Percentiles rank a stretch among this genome's conserved stretches.
These are phyloP conservation scores for Letharia lupina DNA, from an alignment of 495 filamentous ascomycete genomes.

Conservation along the genomic window DNA sequence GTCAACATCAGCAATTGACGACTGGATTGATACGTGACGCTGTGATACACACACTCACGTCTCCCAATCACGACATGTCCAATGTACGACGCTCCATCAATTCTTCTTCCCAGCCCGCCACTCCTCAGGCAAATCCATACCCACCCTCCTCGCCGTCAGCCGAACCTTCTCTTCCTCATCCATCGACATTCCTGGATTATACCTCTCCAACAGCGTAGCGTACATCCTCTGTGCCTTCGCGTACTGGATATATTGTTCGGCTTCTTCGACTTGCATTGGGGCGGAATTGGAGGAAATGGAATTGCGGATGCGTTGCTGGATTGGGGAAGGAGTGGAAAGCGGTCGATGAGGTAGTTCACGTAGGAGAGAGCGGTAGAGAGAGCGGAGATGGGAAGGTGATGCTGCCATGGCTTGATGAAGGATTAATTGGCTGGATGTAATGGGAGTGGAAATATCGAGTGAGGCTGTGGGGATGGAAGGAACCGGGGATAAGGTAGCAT, in stretches of 20 bases:
- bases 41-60: neutral
- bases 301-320: slow-evolving; percentile 38
- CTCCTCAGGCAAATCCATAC: slow-evolving; percentile 71
- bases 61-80: no score
- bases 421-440: neutral
- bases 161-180: slow-evolving; percentile 76
- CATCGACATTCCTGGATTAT: slow-evolving; percentile 84
- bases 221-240: slow-evolving; percentile 76
- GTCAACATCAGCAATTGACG: neutral
- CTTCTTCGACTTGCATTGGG: slow-evolving; percentile 43
- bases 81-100: neutral
- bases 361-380: slow-evolving; percentile 82
- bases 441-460: neutral
- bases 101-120: slow-evolving; percentile 24
- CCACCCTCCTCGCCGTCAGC: slow-evolving; percentile 77
- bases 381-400: slow-evolving; percentile 47
- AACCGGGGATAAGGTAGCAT: neutral
- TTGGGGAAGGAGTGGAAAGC: slow-evolving; percentile 41
- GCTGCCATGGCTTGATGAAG: slow-evolving; percentile 18
- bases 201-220: slow-evolving; percentile 69
- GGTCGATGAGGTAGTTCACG: slow-evolving; percentile 76
- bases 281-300: slow-evolving; percentile 46
- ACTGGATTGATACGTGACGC: neutral
- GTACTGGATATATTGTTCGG: slow-evolving; percentile 71
- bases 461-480: no score